A percentile compares a stretch with the other conserved stretches of the same genome.
phyloP scores from a whole-genome alignment of 2,329 filamentous ascomycete genomes.

The Lecanicillium sp. region DNA sequence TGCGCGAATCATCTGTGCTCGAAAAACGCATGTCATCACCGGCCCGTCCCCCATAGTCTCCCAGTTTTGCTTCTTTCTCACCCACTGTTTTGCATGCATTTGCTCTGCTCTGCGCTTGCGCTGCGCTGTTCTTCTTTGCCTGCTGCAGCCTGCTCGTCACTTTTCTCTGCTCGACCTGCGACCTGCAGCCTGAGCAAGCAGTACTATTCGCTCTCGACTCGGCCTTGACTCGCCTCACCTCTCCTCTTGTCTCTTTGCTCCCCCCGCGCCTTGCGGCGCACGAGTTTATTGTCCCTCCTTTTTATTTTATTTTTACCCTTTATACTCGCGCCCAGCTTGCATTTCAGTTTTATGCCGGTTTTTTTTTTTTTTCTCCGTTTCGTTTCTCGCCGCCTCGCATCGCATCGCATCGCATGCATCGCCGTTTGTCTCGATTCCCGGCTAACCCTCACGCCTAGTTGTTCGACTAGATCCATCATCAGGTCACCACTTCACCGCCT shows the following conservation, averaged over 20 bases:
- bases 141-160: slow-evolving; percentile 3
- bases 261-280: background rate
- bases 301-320: too few relatives aligned
- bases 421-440: background rate
- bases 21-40: slow-evolving; percentile 10
- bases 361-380: too few relatives aligned
- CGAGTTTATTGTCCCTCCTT: background rate
- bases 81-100: background rate
- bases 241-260: background rate
- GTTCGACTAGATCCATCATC: slow-evolving; percentile 4
- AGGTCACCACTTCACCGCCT: slow-evolving; percentile 8
- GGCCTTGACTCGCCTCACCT: background rate
- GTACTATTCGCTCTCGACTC: background rate
- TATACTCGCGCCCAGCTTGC: too few relatives aligned
- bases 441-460: slow-evolving; percentile 1
- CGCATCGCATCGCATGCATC: too few relatives aligned
- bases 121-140: too few relatives aligned
- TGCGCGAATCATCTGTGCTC: background rate
- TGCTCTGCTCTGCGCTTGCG: too few relatives aligned
- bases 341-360: too few relatives aligned
- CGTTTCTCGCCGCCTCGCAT: too few relatives aligned
- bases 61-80: slow-evolving; percentile 6
- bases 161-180: too few relatives aligned
- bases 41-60: background rate
- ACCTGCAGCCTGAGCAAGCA: background rate